A percentile compares a stretch with the other conserved stretches of the same genome.
phyloP scores from a whole-genome alignment of 2,329 filamentous ascomycete species.

The Aspergillus terreus region DNA sequence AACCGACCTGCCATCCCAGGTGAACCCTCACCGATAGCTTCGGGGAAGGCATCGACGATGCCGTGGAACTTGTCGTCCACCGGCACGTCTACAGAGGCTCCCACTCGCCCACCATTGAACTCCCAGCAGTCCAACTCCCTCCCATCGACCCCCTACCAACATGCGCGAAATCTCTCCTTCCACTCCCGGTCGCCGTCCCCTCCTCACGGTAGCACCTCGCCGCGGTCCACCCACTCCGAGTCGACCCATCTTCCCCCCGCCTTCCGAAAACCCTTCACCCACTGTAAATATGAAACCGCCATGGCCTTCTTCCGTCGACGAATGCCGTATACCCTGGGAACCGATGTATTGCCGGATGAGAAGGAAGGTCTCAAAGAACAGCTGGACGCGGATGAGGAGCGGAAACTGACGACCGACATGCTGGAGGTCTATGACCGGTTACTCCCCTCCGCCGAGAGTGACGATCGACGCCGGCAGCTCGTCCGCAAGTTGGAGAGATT shows the following conservation, averaged over 20 bases:
- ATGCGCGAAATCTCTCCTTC: conserved; percentile 76
- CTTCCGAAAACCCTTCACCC: conserved; percentile 61
- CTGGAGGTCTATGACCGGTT: conserved; percentile 78
- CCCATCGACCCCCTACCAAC: conserved; percentile 88
- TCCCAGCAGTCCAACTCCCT: conserved; percentile 80
- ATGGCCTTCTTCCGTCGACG: conserved; percentile 76
- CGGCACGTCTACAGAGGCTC: conserved; percentile 32
- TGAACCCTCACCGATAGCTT: conserved; percentile 42
- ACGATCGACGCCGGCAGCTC: conserved; percentile 69
- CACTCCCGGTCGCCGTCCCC: conserved; percentile 79
- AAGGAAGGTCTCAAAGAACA: conserved; percentile 66
- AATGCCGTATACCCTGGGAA: conserved; percentile 89
- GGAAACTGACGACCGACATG: conserved; percentile 76
- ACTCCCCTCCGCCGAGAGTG: conserved; percentile 75
- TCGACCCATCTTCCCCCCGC: conserved; percentile 71
- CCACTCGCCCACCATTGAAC: conserved; percentile 48
- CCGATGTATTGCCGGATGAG: conserved; percentile 69
- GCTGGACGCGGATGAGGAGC: conserved; percentile 69
- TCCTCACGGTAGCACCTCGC: conserved; percentile 72
- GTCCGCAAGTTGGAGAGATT: conserved; percentile 85
- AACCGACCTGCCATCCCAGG: conserved; percentile 34
- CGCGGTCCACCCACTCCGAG: conserved; percentile 85
- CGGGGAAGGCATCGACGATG: conserved; percentile 38
- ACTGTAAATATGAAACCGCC: conserved; percentile 86
- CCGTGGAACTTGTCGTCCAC: conserved; percentile 34